Evolutionary conservation across 2,329 filamentous ascomycete genomes (phyloP).

Genomic region (Clarireedia homoeocarpa): DNA sequence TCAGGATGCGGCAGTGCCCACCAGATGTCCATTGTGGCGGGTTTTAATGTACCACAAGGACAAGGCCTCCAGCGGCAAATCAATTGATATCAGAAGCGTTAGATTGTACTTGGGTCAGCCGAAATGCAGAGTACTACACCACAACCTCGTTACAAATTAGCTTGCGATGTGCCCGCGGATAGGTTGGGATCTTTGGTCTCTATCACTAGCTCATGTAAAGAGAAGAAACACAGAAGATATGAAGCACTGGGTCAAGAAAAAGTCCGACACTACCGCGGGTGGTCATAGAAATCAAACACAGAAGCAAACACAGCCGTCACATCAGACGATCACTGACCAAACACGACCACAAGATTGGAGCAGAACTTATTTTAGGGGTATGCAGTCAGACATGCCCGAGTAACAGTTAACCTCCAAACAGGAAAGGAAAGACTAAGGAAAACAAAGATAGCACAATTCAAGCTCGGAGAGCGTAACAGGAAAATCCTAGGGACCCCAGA

Average conservation of each 20-base stretch:
- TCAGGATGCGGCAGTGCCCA: background rate
- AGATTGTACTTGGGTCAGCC: too few species aligned
- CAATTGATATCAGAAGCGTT: too few species aligned
- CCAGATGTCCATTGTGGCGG: background rate
- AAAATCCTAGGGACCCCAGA: slow-evolving; percentile 5
- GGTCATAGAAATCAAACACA: background rate
- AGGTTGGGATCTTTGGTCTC: too few species aligned
- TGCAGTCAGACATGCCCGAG: slow-evolving; percentile 6
- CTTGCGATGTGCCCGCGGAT: too few species aligned
- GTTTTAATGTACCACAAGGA: background rate
- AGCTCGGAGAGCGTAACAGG: slow-evolving; percentile 2
- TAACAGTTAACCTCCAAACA: background rate
- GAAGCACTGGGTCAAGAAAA: background rate
- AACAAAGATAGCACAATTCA: background rate
- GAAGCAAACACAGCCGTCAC: slow-evolving; percentile 11
- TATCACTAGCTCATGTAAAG: too few species aligned
- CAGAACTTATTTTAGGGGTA: slow-evolving; percentile 1
- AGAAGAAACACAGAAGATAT: too few species aligned
- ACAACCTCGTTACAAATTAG: too few species aligned
- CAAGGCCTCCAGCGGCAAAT: too few species aligned
- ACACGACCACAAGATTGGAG: background rate
- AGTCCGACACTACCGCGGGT: background rate
- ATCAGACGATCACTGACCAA: background rate
- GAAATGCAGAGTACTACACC: too few species aligned
- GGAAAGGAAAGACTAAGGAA: background rate